Conservation (phyloP, 345 rosid genomes). For the Aquilaria sinensis region DNA sequence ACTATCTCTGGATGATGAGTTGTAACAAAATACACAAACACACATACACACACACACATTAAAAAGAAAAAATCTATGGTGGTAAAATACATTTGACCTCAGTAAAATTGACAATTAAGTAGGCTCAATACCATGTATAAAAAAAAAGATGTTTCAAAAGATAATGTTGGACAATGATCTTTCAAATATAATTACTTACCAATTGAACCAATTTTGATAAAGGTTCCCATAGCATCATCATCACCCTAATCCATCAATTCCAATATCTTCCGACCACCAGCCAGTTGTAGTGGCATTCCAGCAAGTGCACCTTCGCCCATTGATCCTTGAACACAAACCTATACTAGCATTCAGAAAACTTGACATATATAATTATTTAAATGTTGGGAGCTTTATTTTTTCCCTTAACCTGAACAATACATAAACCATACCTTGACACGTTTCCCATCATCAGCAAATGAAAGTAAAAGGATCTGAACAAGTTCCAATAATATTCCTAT, state of each 20-base stretch:
- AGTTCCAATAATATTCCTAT: slow-evolving; percentile 97
- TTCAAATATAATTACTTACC: slow-evolving; percentile 30
- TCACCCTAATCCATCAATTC: slow-evolving; percentile 99
- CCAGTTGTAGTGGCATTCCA: slow-evolving; percentile 96
- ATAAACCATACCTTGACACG: slow-evolving; percentile 65
- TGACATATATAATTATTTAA: neutral
- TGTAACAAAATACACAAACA: no score
- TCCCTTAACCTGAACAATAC: no score
- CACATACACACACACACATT: no score
- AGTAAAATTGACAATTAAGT: no score
- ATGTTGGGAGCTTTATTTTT: no score
- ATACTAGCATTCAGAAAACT: slow-evolving; percentile 12
- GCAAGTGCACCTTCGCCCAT: slow-evolving; percentile 97
- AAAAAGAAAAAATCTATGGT: no score
- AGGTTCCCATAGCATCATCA: slow-evolving; percentile 73
- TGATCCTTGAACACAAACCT: slow-evolving; percentile 99
- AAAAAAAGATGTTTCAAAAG: no score
- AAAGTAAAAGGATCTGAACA: slow-evolving; percentile 72
- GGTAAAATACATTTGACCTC: no score
- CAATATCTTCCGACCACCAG: slow-evolving; percentile 83
- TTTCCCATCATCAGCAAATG: slow-evolving; percentile 95
- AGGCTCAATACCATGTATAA: no score
- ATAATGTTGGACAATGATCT: no score
- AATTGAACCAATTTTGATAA: slow-evolving; percentile 76
- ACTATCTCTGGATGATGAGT: no score